Evolutionary conservation across 768 basidiomycete species (phyloP), one percentile per base, ranked within the genome.

Genomic region (Boletus subcaerulescens): DNA sequence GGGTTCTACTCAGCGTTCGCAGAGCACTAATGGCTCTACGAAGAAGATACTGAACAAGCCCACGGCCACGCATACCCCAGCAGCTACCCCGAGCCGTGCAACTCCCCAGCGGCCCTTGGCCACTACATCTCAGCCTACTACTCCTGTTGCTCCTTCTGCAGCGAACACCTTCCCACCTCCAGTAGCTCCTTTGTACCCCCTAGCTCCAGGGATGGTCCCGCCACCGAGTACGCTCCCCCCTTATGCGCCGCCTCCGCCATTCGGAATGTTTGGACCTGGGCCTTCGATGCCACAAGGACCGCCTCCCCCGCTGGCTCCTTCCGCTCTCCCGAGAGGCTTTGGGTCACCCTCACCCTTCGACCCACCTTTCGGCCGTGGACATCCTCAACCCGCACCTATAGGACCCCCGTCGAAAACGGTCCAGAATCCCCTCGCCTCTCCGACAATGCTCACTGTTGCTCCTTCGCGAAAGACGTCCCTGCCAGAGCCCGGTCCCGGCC

Each of bases 41-140:
- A 89, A 88, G 80, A 89, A 87, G 76, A 80, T 78, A 52, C 73
- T 78, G 63, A 80, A 73, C 65, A 87, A 86, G 69, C 66, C 73
- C 15, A 50, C 66, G 15, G 48, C 68, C 18, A 51, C 66, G 17
- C 68, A 76, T 55, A 55, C 70, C 2, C 52, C 57, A 52, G 64
- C 36, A 64, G 73, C 48, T 65, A 75, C 57, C 59, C 59, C 72
- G 5, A 71, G 65, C 42, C 73, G 75, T 42, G 67, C 72, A 32
- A 73, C 70, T 42, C 73, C 73, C 20, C 73, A 75, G 39, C 74
- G 72, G 15, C 60, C 69, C 5, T 62, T 73, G 39, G 61, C 69
- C 13, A 65, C 71, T 31, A 51, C 67, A 47, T 77, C 78, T 46
- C 77, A 80, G 61, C 79, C 80, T 38, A 68, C 72, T 14, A 78